Evolutionary conservation across 148 eudicot species (phyloP).

Genomic region (Amaranthus hypochondriacus): DNA sequence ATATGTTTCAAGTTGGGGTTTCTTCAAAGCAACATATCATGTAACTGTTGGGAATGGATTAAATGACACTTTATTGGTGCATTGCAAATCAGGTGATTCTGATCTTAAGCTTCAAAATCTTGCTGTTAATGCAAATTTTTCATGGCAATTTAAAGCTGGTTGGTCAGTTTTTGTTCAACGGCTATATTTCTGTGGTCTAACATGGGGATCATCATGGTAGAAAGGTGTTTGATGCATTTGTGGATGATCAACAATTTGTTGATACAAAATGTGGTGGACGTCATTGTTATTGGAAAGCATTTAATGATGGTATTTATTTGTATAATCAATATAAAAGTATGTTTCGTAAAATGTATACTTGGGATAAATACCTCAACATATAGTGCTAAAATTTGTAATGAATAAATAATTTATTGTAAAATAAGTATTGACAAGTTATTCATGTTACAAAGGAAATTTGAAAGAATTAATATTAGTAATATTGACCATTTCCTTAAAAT

Average conservation of each 20-base stretch:
- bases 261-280: constrained; percentile 18
- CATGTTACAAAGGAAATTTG: no score
- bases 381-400: no score
- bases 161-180: neutral
- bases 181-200: constrained; percentile 14
- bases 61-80: neutral
- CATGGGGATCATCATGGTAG: constrained; percentile 18
- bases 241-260: constrained; percentile 15
- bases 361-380: constrained; percentile 12
- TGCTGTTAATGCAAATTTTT: neutral
- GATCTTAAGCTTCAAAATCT: constrained; percentile 16
- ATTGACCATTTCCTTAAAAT: no score
- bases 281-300: constrained; percentile 24
- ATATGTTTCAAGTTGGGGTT: neutral
- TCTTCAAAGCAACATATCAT: neutral
- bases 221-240: constrained; percentile 15
- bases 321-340: neutral
- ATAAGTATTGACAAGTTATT: no score
- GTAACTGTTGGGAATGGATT: constrained; percentile 7
- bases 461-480: no score
- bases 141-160: constrained; percentile 3
- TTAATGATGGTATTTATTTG: constrained; percentile 17
- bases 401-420: no score
- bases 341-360: neutral
- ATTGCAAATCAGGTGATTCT: constrained; percentile 16